Evolutionary conservation across 148 eudicot genomes (phyloP).

Genomic region (Dianthus caryophyllus): DNA sequence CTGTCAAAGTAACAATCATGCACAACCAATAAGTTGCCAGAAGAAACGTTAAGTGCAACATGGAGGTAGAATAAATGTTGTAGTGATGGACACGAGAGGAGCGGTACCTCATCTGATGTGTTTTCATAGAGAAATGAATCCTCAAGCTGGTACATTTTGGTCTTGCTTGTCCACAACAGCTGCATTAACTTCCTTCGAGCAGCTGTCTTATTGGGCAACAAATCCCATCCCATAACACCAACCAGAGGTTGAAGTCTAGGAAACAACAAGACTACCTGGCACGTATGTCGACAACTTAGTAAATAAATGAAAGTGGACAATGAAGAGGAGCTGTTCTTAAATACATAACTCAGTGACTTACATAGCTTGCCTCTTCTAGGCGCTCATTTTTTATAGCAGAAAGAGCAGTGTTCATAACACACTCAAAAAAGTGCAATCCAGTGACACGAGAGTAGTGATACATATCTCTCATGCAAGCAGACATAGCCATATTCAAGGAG

Average conservation of each 20-base stretch:
- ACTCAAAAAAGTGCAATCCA: constrained; percentile 81
- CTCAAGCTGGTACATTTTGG: constrained; percentile 65
- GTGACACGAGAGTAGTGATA: constrained; percentile 88
- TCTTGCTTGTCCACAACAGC: constrained; percentile 86
- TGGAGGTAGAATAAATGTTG: neutral
- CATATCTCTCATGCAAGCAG: constrained; percentile 73
- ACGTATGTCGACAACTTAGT: constrained; percentile 26
- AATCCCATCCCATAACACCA: constrained; percentile 97
- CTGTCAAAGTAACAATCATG: constrained; percentile 40
- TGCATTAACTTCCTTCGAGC: constrained; percentile 78
- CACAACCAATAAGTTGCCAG: constrained; percentile 11
- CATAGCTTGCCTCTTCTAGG: constrained; percentile 77
- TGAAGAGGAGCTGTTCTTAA: constrained; percentile 1
- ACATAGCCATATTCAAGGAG: constrained; percentile 35
- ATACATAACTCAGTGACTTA: constrained; percentile 29
- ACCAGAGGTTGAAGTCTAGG: constrained; percentile 95
- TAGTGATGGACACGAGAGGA: neutral
- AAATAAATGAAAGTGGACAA: neutral
- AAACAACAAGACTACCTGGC: constrained; percentile 69
- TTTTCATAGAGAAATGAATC: constrained; percentile 64
- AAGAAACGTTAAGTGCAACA: constrained; percentile 2
- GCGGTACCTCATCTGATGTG: constrained; percentile 66
- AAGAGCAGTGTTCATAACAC: constrained; percentile 72
- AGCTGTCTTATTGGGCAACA: constrained; percentile 73
- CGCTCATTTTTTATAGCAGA: constrained; percentile 67